Evolutionary conservation across 2,329 filamentous ascomycete species (phyloP).

Genomic region (Fonsecaea multimorphosa): DNA sequence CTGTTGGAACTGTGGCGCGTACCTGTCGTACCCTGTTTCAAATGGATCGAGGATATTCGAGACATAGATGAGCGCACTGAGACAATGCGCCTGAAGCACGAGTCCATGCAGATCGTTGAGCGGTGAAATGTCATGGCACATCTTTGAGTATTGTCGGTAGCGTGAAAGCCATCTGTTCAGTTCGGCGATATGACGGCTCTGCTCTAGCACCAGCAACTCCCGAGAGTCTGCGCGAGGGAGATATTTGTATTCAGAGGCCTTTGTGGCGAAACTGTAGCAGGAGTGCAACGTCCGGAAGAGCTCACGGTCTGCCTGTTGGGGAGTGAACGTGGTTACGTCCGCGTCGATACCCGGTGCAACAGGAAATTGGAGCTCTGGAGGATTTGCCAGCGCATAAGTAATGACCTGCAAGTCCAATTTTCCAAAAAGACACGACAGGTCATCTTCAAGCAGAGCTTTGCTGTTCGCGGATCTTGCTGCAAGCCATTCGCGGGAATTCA

Average conservation of each 20-base stretch:
- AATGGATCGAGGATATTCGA: slow-evolving; percentile 14
- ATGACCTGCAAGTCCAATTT: slow-evolving; percentile 22
- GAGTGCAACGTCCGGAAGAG: slow-evolving; percentile 15
- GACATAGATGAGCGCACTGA: slow-evolving; percentile 18
- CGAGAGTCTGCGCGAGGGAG: not conserved
- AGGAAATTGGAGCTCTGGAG: slow-evolving; percentile 5
- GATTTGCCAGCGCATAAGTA: slow-evolving; percentile 5
- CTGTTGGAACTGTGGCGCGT: slow-evolving; percentile 16
- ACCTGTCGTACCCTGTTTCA: slow-evolving; percentile 20
- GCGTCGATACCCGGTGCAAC: not conserved
- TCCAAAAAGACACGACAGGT: slow-evolving; percentile 2
- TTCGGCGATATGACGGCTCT: slow-evolving; percentile 14
- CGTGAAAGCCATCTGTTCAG: slow-evolving; percentile 14
- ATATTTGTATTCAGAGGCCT: slow-evolving; percentile 7
- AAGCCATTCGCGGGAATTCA: not conserved
- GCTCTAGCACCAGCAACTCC: slow-evolving; percentile 4
- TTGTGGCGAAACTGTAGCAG: slow-evolving; percentile 13
- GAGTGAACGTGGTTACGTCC: not conserved
- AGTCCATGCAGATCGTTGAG: not conserved
- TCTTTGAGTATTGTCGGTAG: not conserved
- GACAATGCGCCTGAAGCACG: slow-evolving; percentile 20
- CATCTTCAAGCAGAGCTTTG: not conserved
- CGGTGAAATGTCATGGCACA: not conserved
- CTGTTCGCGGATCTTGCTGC: not conserved
- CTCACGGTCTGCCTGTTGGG: not conserved